Evolutionary conservation across 208 protist genomes (phyloP), one percentile per base, ranked within the genome.

Genomic region (Trypanosomatidae sp.): DNA sequence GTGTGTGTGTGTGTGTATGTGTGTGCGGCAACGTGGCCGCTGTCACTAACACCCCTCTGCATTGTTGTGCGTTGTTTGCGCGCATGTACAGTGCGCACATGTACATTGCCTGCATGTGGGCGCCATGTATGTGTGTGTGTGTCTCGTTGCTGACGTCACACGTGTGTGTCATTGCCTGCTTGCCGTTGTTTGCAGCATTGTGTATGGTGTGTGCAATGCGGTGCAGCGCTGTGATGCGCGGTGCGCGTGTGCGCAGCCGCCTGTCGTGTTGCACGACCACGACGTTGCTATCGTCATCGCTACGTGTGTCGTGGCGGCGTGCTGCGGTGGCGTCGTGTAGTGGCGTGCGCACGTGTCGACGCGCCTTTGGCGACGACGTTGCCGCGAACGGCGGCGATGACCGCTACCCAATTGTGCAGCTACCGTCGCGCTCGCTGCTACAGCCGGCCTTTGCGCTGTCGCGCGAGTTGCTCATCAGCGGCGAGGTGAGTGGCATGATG

Each of bases 381-480:
- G n/a, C n/a, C 11, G 11, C 30, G 30, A 35, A 35, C 11, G 30
- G 30, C n/a, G 11, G 30, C 11, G 11, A 35, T 35, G 30, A 35
- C n/a, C 74, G 37, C 27, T 66, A 73, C 48, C 84, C 78, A 1
- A 86, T 92, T 41, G 66, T 92, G 11, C 84, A 92, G 58, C 68
- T 92, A 0, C 84, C 84, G 0, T 67, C 78, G 13, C 78, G 84
- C 35, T 78, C 73, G n/a, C 63, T 92, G 23, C 87, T 74, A 76
- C 74, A 58, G 28, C 25, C 49, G 44, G 78, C 88, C 50, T 79
- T 78, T 52, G 8, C 66, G 2, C 48, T 92, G n/a, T 43, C 65
- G 33, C 33, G 60, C 6, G 22, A 52, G 1, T 32, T 48, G 2
- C 50, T 92, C 16, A 23, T 19, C 6, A 15, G 33, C 7, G 76